phyloP scores from a whole-genome alignment of 306 rosid species.

The Styphnolobium japonicum region DNA sequence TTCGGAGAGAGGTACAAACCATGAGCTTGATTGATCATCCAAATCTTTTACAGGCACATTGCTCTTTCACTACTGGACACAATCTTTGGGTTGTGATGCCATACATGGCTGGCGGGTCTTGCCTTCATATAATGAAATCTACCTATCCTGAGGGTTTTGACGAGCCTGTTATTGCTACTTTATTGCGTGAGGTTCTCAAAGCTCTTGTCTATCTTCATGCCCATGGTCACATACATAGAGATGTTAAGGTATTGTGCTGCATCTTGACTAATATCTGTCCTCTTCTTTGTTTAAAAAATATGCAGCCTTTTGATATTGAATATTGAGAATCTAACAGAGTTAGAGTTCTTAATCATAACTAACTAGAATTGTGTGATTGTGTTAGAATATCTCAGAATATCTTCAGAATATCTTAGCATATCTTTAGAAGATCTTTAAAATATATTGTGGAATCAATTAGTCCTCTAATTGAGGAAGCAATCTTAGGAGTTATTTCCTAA shows the following conservation, averaged over 20 bases:
- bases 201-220: conserved; percentile 96
- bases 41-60: conserved; percentile 80
- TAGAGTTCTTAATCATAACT: conserved; percentile 8
- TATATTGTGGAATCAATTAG: too few relatives aligned
- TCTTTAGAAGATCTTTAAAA: too few relatives aligned
- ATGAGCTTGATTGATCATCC: conserved; percentile 87
- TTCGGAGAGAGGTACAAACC: conserved; percentile 84
- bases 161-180: conserved; percentile 86
- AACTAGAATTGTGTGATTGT: background rate
- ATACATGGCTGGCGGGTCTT: conserved; percentile 96
- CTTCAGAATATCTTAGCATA: too few relatives aligned
- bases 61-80: conserved; percentile 90
- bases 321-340: background rate
- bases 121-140: conserved; percentile 95
- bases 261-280: background rate
- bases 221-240: conserved; percentile 96
- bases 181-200: conserved; percentile 85
- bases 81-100: conserved; percentile 99
- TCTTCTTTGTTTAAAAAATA: background rate
- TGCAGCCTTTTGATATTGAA: conserved; percentile 8
- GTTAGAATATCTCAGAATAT: too few relatives aligned
- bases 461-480: too few relatives aligned
- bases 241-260: conserved; percentile 70
- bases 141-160: conserved; percentile 82
- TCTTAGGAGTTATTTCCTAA: too few relatives aligned